Evolutionary conservation across 2,329 filamentous ascomycete species (phyloP).

Genomic region (Aspergillus brunneoviolaceus): DNA sequence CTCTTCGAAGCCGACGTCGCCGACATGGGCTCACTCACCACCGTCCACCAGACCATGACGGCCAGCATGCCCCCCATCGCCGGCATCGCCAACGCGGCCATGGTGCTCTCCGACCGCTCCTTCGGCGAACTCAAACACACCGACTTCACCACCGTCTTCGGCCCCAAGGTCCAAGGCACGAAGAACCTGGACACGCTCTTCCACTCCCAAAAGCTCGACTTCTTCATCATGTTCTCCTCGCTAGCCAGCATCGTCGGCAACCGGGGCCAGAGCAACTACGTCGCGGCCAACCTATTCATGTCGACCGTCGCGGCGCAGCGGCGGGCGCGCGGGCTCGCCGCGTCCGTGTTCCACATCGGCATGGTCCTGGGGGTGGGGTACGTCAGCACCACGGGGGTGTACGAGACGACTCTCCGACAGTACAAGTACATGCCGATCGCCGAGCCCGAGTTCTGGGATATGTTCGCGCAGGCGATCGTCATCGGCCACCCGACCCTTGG

Average conservation of each 20-base stretch:
- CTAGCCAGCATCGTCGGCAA: constrained; percentile 10
- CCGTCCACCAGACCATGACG: constrained; percentile 18
- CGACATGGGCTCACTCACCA: constrained; percentile 6
- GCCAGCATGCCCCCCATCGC: constrained; percentile 30
- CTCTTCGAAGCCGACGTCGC: constrained; percentile 10
- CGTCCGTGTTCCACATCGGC: neutral
- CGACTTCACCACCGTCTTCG: neutral
- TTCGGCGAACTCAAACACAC: constrained; percentile 3
- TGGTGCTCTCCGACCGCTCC: constrained; percentile 32
- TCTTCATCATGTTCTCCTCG: constrained; percentile 17
- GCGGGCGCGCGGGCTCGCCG: neutral
- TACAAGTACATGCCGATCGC: neutral
- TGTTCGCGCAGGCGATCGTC: neutral
- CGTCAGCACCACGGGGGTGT: neutral
- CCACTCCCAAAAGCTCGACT: constrained; percentile 8
- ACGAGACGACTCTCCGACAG: neutral
- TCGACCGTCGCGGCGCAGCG: neutral
- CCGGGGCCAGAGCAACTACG: constrained; percentile 15
- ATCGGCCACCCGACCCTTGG: neutral
- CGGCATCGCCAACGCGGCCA: constrained; percentile 37
- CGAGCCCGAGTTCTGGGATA: neutral
- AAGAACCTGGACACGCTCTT: constrained; percentile 10
- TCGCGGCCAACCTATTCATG: constrained; percentile 6
- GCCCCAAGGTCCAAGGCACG: constrained; percentile 8
- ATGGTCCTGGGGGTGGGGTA: neutral